Evolutionary conservation across 805 yeast genomes (phyloP).

Genomic region (Komagataella kurtzmanii): DNA sequence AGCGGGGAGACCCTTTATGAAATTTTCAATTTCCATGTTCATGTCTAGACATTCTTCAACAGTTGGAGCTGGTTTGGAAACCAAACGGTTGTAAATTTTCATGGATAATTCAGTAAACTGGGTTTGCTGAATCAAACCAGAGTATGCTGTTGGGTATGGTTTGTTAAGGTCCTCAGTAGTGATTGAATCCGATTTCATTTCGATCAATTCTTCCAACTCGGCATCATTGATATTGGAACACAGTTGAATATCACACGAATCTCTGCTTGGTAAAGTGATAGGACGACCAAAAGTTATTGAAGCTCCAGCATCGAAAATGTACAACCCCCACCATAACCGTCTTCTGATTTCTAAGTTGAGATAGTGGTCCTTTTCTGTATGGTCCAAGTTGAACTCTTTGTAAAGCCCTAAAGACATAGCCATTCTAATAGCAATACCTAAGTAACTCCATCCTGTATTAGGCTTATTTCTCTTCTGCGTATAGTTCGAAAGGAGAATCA

Average conservation of each 20-base stretch:
- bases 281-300: constrained; percentile 58
- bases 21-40: constrained; percentile 27
- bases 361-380: constrained; percentile 19
- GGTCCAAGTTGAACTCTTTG: constrained; percentile 31
- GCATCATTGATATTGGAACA: constrained; percentile 39
- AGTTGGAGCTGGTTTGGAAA: constrained; percentile 33
- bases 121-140: constrained; percentile 44
- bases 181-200: constrained; percentile 7
- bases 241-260: constrained; percentile 31
- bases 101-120: constrained; percentile 32
- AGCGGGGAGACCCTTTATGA: constrained; percentile 27
- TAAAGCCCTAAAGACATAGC: constrained; percentile 53
- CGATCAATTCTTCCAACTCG: constrained; percentile 16
- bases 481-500: constrained; percentile 43
- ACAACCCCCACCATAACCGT: constrained; percentile 58
- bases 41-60: constrained; percentile 36
- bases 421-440: constrained; percentile 54
- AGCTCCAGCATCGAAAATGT: constrained; percentile 49
- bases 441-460: constrained; percentile 55
- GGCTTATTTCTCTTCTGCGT: constrained; percentile 53
- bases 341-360: constrained; percentile 40
- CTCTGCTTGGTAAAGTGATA: constrained; percentile 31
- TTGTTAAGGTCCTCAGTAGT: constrained; percentile 10
- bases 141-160: constrained; percentile 38
- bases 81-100: constrained; percentile 32